phyloP scores from a whole-genome alignment of 129 eudicot genomes.

The Chrysanthemum seticuspe region DNA sequence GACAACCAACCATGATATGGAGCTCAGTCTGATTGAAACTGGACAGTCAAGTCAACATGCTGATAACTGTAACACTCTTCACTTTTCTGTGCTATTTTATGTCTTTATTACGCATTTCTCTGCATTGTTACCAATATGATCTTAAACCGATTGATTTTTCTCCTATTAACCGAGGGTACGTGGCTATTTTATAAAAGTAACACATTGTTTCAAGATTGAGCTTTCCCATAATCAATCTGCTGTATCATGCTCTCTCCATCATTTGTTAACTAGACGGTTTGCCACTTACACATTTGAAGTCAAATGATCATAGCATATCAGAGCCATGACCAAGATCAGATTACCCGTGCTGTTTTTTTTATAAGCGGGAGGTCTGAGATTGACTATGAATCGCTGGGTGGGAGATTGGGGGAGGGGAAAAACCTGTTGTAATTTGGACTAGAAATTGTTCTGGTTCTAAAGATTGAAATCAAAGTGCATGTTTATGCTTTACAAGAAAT shows the following conservation, averaged over 20 bases:
- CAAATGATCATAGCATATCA: constrained; percentile 16
- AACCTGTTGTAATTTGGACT: constrained; percentile 12
- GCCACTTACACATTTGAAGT: constrained; percentile 10
- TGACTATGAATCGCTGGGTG: background rate
- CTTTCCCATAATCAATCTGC: background rate
- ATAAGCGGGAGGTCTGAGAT: background rate
- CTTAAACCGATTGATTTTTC: background rate
- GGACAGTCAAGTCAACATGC: constrained; percentile 65
- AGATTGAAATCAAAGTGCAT: background rate
- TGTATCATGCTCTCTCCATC: background rate
- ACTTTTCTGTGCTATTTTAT: constrained; percentile 2
- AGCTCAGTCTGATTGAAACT: constrained; percentile 57
- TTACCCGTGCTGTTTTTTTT: background rate
- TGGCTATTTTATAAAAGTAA: constrained; percentile 20
- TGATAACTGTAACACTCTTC: constrained; percentile 37
- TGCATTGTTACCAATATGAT: background rate
- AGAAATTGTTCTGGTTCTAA: constrained; percentile 14
- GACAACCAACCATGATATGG: constrained; percentile 90
- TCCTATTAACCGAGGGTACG: background rate
- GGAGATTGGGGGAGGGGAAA: background rate
- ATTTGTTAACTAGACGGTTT: constrained; percentile 13
- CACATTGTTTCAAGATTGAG: constrained; percentile 18
- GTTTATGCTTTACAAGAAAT: constrained; percentile 1
- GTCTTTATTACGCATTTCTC: background rate
- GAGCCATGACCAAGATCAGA: constrained; percentile 8